Evolutionary conservation across 371 early-diverging fungal genomes (phyloP).

Genomic region (Syncephalastrum sp.): DNA sequence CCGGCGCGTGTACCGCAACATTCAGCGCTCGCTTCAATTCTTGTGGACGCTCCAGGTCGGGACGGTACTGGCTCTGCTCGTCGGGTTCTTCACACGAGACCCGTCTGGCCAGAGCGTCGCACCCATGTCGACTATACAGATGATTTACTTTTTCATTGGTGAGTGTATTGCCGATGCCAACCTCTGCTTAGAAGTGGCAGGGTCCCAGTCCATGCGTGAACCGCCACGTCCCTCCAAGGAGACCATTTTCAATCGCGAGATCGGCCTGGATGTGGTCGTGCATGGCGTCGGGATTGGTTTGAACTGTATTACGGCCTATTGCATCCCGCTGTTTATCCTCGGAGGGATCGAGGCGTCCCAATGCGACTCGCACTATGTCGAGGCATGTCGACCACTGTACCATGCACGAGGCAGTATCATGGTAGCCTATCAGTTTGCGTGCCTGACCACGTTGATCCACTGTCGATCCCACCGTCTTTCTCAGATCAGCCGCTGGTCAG

Average conservation of each 20-base stretch:
- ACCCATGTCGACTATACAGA: slow-evolving; percentile 30
- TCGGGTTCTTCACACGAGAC: slow-evolving; percentile 69
- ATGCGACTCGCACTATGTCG: slow-evolving; percentile 35
- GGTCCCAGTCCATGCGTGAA: slow-evolving; percentile 74
- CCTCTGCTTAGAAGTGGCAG: slow-evolving; percentile 75
- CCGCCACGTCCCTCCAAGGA: slow-evolving; percentile 70
- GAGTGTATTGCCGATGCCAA: slow-evolving; percentile 74
- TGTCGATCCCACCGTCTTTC: slow-evolving; percentile 61
- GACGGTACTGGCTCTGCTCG: slow-evolving; percentile 47
- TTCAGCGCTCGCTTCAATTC: slow-evolving; percentile 88
- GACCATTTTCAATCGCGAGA: slow-evolving; percentile 53
- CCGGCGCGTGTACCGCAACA: slow-evolving; percentile 88
- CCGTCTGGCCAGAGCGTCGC: slow-evolving; percentile 71
- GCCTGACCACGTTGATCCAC: slow-evolving; percentile 61
- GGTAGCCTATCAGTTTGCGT: slow-evolving; percentile 51
- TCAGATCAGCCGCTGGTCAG: slow-evolving; percentile 47
- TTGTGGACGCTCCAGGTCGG: slow-evolving; percentile 54
- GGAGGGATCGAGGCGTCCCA: slow-evolving; percentile 48
- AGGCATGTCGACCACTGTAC: slow-evolving; percentile 60
- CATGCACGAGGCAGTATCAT: slow-evolving; percentile 63
- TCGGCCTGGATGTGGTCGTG: slow-evolving; percentile 19
- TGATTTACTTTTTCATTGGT: slow-evolving; percentile 26
- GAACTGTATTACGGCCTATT: slow-evolving; percentile 50
- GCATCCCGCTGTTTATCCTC: slow-evolving; percentile 52
- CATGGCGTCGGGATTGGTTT: slow-evolving; percentile 52